Base-by-base conservation (phyloP, 345 rosid genomes). In the Melastoma malabathricum region DNA sequence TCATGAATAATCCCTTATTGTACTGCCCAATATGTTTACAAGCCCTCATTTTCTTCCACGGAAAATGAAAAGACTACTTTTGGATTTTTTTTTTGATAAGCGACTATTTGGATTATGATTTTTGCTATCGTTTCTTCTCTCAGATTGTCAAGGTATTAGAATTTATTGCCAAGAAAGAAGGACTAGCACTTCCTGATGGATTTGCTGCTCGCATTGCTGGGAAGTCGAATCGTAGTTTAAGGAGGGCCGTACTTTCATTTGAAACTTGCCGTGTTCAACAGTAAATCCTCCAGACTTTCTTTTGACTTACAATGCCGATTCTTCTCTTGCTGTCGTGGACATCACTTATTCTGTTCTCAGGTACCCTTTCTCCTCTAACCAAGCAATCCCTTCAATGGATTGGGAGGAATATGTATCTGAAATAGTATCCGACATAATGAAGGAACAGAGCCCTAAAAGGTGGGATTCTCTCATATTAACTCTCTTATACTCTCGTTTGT, bases 391-490 rank as follows among this genome's bases (percentile, higher is more conserved):
- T 13, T 80, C 88, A 10, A 82, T 87, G 95, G 96, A 92, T 52
- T 92, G 98, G 96, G 98, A 87, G 71, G 95, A 87, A 71, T 92
- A 80, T 70, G 71, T 87, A 66, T 54, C 78, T 67, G 89, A 84
- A 76, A 72, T 92, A 64, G 80, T 94, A 57, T 75, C 89, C 3
- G 98, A 86, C 60, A 70, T 84, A 60, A 79, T 92, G 96, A 76
- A 69, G 80, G 98, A 92, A 75, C 96, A 92, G 64, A 92, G 96
- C 62, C 97, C 95, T 51, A 89, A 82, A 73, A 80, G 79, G 95
- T 89, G 53, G 17, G 13, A 51, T 51, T 51, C n/a, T 41, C 38
- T 31, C 38, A 50, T 57, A 12, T 47, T 51, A 27, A 44, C 15
- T 0, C 18, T 23, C 10, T 39, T 43, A 13, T 8, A 12, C 34